A percentile compares a stretch with the other conserved stretches of the same genome.
Conservation (phyloP, 805 yeast genomes). For the Maudiozyma turicensis region DNA sequence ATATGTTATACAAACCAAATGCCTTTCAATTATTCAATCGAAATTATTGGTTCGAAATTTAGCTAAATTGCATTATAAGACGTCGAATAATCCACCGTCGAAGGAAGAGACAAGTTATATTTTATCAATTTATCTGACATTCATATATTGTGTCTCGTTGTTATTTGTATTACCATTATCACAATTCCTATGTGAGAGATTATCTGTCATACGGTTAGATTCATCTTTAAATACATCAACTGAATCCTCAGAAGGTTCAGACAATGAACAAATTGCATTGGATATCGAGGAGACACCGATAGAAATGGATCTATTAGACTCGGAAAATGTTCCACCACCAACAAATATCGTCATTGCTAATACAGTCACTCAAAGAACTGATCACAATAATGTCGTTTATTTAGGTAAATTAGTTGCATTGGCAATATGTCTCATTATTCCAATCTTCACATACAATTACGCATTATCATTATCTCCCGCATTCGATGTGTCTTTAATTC, state of each 20-base stretch:
- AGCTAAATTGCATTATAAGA: neutral
- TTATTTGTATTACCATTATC: constrained; percentile 16
- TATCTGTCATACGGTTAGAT: neutral
- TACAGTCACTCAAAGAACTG: neutral
- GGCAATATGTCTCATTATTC: constrained; percentile 12
- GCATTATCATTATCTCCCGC: constrained; percentile 23
- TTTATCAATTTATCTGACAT: constrained; percentile 16
- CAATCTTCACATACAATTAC: constrained; percentile 13
- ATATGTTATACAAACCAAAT: constrained; percentile 24
- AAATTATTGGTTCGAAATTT: neutral
- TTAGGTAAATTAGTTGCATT: constrained; percentile 12
- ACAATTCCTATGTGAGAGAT: constrained; percentile 1
- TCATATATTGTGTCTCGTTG: constrained; percentile 19
- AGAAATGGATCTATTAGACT: neutral
- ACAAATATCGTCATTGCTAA: neutral
- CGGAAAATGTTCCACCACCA: neutral
- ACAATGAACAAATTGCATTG: neutral
- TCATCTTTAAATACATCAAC: neutral
- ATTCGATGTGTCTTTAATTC: constrained; percentile 26
- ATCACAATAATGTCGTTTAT: constrained; percentile 1
- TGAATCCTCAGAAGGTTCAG: too few species aligned
- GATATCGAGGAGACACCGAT: neutral
- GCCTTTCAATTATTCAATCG: constrained; percentile 16
- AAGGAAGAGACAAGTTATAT: constrained; percentile 9
- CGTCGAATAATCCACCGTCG: neutral